Conservation (phyloP, 352 stramenopile species). For the Achlya hypogyna region DNA sequence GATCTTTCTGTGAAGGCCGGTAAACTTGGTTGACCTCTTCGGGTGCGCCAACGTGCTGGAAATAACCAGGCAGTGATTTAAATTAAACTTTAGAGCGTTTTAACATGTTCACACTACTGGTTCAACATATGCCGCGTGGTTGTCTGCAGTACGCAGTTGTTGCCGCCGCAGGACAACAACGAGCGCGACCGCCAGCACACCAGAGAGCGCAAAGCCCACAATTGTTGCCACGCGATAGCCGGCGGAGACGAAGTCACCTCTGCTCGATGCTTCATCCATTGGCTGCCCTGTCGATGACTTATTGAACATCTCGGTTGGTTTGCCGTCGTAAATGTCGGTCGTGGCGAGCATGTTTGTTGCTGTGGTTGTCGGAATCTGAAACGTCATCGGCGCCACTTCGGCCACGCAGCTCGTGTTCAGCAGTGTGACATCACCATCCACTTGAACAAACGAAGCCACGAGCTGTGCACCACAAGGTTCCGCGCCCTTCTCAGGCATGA, state of each 20-base stretch:
- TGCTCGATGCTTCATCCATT: too few species aligned
- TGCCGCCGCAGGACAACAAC: neutral
- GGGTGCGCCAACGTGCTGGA: too few species aligned
- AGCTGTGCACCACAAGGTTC: slow-evolving; percentile 35
- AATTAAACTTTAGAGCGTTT: too few species aligned
- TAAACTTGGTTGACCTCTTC: too few species aligned
- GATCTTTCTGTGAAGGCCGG: too few species aligned
- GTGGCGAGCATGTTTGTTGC: slow-evolving; percentile 27
- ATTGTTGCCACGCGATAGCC: neutral
- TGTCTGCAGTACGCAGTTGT: too few species aligned
- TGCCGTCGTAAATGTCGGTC: slow-evolving; percentile 31
- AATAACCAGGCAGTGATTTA: too few species aligned
- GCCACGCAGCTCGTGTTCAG: slow-evolving; percentile 40
- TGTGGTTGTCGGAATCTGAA: slow-evolving; percentile 18
- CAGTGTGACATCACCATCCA: slow-evolving; percentile 25
- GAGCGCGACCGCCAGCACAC: too few species aligned
- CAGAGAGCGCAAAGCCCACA: neutral
- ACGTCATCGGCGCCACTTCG: slow-evolving; percentile 27
- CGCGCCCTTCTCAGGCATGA: too few species aligned
- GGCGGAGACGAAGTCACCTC: neutral
- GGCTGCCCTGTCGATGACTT: too few species aligned
- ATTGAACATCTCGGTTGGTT: neutral
- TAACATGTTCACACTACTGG: too few species aligned
- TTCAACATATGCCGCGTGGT: too few species aligned
- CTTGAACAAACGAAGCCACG: slow-evolving; percentile 35